Conservation (phyloP, 176 grass and related monocot genomes). For the Hyparrhenia diplandra region DNA sequence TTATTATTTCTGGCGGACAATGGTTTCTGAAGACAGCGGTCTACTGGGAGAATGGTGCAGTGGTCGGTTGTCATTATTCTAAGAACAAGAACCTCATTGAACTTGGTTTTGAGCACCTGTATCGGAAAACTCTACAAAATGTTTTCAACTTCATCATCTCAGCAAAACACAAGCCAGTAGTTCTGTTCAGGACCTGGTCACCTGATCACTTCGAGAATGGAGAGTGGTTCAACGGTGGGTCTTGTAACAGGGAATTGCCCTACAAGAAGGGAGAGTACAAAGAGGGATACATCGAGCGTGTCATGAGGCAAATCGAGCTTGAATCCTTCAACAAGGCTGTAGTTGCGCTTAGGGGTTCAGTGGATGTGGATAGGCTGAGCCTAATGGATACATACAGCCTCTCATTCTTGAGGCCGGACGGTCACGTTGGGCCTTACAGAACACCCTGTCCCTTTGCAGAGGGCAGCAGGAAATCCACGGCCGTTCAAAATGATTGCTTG, state of each 20-base stretch:
- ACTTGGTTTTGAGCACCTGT: conserved; percentile 62
- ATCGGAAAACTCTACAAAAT: conserved; percentile 51
- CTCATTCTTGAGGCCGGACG: conserved; percentile 65
- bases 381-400: conserved; percentile 73
- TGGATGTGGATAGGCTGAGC: conserved; percentile 25
- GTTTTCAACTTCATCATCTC: conserved; percentile 53
- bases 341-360: not conserved
- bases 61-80: conserved; percentile 78
- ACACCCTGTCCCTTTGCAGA: conserved; percentile 53
- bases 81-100: conserved; percentile 55
- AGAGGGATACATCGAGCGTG: conserved; percentile 43
- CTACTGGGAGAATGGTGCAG: conserved; percentile 57
- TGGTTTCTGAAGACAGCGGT: conserved; percentile 83
- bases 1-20: conserved; percentile 77
- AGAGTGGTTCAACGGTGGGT: conserved; percentile 73
- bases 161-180: conserved; percentile 47
- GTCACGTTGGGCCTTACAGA: conserved; percentile 73
- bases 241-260: conserved; percentile 48
- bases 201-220: conserved; percentile 86
- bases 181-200: conserved; percentile 85
- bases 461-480: conserved; percentile 14
- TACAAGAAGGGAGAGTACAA: conserved; percentile 62
- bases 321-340: conserved; percentile 48
- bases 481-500: conserved; percentile 81
- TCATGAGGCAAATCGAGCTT: conserved; percentile 69